Evolutionary conservation across 805 yeast species (phyloP).

Genomic region (Candida pseudofarinosa): DNA sequence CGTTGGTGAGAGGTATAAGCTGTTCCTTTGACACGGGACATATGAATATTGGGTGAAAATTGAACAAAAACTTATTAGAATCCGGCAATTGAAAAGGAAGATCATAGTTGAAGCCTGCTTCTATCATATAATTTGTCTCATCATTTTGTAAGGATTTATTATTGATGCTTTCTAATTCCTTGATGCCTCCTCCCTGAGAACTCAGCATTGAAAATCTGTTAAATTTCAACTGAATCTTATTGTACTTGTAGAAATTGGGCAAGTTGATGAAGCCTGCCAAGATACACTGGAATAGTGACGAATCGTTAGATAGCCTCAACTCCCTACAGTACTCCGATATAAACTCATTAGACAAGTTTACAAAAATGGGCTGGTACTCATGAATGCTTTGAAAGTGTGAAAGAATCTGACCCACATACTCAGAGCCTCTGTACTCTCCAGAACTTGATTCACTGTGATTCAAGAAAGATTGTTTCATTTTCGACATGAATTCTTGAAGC

Average conservation of each 20-base stretch:
- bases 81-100: constrained; percentile 42
- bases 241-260: constrained; percentile 41
- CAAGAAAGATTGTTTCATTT: constrained; percentile 22
- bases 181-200: neutral
- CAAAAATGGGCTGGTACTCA: constrained; percentile 26
- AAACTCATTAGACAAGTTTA: constrained; percentile 35
- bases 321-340: constrained; percentile 36
- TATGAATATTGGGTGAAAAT: constrained; percentile 42
- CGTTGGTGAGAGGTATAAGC: constrained; percentile 28
- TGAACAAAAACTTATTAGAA: constrained; percentile 34
- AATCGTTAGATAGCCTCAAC: constrained; percentile 34
- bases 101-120: constrained; percentile 26
- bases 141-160: neutral
- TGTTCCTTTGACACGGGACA: constrained; percentile 45
- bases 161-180: neutral
- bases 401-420: constrained; percentile 30
- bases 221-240: constrained; percentile 30
- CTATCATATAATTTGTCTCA: neutral
- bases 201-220: constrained; percentile 9
- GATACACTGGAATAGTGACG: constrained; percentile 37
- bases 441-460: constrained; percentile 12
- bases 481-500: constrained; percentile 19
- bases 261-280: constrained; percentile 38
- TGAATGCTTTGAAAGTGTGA: constrained; percentile 27
- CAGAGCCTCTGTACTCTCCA: constrained; percentile 15